phyloP scores from a whole-genome alignment of 1,284 basidiomycete species.

The Malassezia caprae region DNA sequence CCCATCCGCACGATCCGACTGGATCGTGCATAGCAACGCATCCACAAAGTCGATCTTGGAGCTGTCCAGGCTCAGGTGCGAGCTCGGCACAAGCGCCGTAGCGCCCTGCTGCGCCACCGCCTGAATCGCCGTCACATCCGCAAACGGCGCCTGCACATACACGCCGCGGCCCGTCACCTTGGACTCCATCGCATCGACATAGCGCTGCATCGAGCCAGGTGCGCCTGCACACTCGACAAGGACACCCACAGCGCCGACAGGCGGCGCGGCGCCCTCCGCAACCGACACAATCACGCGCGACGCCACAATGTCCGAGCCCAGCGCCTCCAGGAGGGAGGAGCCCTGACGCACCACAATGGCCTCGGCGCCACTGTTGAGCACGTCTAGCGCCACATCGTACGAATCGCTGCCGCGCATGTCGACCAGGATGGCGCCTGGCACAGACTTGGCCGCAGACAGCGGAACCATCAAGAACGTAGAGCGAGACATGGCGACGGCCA shows the following conservation, averaged over 20 bases:
- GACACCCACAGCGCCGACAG: conserved; percentile 21
- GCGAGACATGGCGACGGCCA: conserved; percentile 19
- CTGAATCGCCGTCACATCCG: conserved; percentile 24
- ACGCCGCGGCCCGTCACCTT: conserved; percentile 35
- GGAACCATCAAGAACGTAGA: conserved; percentile 28
- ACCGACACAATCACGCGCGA: conserved; percentile 28
- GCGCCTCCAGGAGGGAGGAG: conserved; percentile 20
- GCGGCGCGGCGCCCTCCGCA: conserved; percentile 18
- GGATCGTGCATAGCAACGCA: conserved; percentile 54
- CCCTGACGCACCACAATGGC: conserved; percentile 25
- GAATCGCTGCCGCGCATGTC: conserved; percentile 1
- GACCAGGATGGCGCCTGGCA: conserved; percentile 20
- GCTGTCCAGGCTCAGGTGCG: conserved; percentile 20
- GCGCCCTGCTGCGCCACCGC: conserved; percentile 22
- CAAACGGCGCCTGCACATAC: conserved; percentile 22
- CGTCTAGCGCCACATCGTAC: conserved; percentile 27
- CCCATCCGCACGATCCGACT: conserved; percentile 80
- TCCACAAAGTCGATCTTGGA: conserved; percentile 33
- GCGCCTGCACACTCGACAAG: conserved; percentile 25
- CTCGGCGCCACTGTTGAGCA: conserved; percentile 37
- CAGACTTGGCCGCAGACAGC: conserved; percentile 2
- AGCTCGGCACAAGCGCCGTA: conserved; percentile 30
- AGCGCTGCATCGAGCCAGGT: conserved; percentile 20
- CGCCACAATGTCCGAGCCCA: conserved; percentile 22
- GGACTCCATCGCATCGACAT: conserved; percentile 24